Evolutionary conservation across 768 basidiomycete genomes (phyloP), one percentile per base, ranked within the genome.

Genomic region (Mycena venus): DNA sequence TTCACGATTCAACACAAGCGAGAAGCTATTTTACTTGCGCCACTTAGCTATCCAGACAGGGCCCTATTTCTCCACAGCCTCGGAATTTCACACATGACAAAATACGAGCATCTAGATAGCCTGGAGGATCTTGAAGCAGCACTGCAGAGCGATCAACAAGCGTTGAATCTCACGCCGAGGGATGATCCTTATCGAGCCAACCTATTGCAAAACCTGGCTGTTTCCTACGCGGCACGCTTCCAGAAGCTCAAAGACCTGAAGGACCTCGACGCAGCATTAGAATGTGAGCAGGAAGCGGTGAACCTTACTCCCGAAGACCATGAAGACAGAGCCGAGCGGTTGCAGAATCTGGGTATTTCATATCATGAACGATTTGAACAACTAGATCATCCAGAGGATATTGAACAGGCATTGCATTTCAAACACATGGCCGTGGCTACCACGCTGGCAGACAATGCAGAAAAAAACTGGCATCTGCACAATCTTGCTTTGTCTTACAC

Each of bases 401-500:
- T 59, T 59, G 58, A 59, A 36, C 58, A 59, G 34, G 58, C 58
- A 36, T 59, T 59, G 32, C 58, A 59, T 59, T 59, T 59, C 58
- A 59, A 59, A 59, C 34, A 59, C 58, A 59, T 59, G 58, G 58
- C 58, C 11, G 51, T 53, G 51, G 51, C 51, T 53, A 55, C 11
- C 14, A 55, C 27, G 53, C 58, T 59, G 34, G 34, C 58, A 59
- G 58, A 59, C 58, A 59, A 59, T 59, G 58, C 32, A 34, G 58
- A 59, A 59, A 59, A 6, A 36, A 59, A 59, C 36, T 59, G 58
- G 58, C 32, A 36, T 59, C 58, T 59, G 58, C 31, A 59, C 34
- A 36, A 14, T 59, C 58, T 59, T 59, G 58, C 58, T 59, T 59
- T 59, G 58, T 59, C 58, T 59, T 59, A 59, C 58, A 59, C 58